Base-by-base conservation (phyloP, 805 yeast genomes). In the Vanderwaltozyma tropicalis region DNA sequence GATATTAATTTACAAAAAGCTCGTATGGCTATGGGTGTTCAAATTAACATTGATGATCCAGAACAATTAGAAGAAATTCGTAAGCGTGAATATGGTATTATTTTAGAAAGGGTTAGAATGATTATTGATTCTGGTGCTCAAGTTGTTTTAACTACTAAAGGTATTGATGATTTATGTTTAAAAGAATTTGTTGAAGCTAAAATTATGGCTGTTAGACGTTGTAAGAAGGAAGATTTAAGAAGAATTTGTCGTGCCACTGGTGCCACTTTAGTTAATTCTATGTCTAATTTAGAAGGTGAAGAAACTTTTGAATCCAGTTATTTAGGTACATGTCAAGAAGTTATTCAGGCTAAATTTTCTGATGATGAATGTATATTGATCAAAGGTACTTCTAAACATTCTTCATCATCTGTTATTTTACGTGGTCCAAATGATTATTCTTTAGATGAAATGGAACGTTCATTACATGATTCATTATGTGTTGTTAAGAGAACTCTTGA, bases 231-330 rank as follows among this genome's bases (percentile, higher is more conserved):
- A 64, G 99, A 92, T 63, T 71, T 92, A 52, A 77, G 95, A 59
- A 79, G 98, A 68, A 89, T 92, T 49, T 97, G 98, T 6, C 75
- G 95, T 55, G 97, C 98, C 32, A 87, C 97, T 1, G 99, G 99
- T 42, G 99, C 96, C 28, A 84, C 95, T 4, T 67, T 92, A 53
- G 71, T 94, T 35, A 69, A 83, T 38, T 80, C 83, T 47, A 75
- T 92, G 77, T 80, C 95, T 39, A 92, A 92, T 57, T 72, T 94
- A 62, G 97, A 92, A 62, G 96, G 96, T 48, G 96, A 88, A 40
- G 96, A 87, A 64, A 81, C 85, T 20, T 88, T 84, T 56, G 96
- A 87, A 62, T 46, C 86, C 2, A 71, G 83, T 38, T 82, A 78
- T 60, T 68, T 92, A 50, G 99, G 99, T 44, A 64, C 71, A 38